Percentiles rank a stretch among this genome's conserved stretches.
Evolutionary conservation across 129 eudicot genomes (phyloP).

Genomic region (Arctium lappa): DNA sequence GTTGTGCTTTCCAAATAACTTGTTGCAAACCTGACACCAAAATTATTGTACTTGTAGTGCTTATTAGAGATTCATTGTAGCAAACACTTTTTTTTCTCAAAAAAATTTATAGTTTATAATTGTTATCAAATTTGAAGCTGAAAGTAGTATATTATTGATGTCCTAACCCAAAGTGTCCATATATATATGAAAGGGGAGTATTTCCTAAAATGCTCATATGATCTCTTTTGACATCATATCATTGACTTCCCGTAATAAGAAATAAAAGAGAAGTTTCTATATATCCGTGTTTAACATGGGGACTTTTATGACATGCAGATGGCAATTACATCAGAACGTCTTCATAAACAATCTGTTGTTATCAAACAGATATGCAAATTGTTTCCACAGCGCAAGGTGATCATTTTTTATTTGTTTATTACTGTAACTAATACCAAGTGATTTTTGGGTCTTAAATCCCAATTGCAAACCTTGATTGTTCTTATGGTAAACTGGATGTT

Average conservation of each 20-base stretch:
- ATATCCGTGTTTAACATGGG: too few relatives aligned
- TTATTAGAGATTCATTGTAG: too few relatives aligned
- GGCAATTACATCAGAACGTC: slow-evolving; percentile 88
- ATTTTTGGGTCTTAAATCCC: neutral
- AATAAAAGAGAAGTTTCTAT: neutral
- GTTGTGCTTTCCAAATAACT: neutral
- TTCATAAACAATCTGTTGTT: slow-evolving; percentile 86
- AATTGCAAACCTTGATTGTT: neutral
- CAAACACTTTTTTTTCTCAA: too few relatives aligned
- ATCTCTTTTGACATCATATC: neutral
- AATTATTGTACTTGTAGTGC: neutral
- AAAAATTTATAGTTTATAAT: too few relatives aligned
- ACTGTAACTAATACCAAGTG: neutral
- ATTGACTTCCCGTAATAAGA: neutral
- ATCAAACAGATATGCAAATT: slow-evolving; percentile 95
- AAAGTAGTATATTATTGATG: too few relatives aligned
- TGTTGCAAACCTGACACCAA: neutral
- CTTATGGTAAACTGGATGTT: neutral
- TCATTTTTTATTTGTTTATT: neutral
- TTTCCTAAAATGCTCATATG: neutral
- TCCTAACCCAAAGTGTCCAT: too few relatives aligned
- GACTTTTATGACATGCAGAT: too few relatives aligned
- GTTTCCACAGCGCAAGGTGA: slow-evolving; percentile 90
- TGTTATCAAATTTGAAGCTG: too few relatives aligned
- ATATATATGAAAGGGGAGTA: neutral